phyloP scores from a whole-genome alignment of 768 basidiomycete genomes.

The Panaeolus papilionaceus region DNA sequence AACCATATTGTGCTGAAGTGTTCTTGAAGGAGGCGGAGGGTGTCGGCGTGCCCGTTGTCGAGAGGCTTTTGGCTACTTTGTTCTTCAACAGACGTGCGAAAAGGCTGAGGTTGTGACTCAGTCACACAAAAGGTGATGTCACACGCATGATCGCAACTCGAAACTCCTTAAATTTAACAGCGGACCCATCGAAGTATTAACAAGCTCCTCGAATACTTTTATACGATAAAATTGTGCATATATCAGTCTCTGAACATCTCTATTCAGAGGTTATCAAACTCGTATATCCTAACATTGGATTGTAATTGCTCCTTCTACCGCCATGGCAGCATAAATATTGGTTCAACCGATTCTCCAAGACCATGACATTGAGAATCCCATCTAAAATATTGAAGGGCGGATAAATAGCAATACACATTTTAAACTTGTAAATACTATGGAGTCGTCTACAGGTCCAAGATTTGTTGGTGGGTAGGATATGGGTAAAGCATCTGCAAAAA shows the following conservation, averaged over 20 bases:
- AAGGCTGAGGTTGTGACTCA: slow-evolving; percentile 21
- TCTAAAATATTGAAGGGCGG: neutral
- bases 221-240: too few species aligned
- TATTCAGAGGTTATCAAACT: too few species aligned
- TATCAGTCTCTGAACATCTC: too few species aligned
- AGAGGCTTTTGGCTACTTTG: slow-evolving; percentile 40
- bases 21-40: slow-evolving; percentile 51
- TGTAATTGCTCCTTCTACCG: too few species aligned
- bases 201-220: too few species aligned
- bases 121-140: slow-evolving; percentile 23
- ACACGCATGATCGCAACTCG: neutral
- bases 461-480: slow-evolving; percentile 1
- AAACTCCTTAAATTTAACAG: too few species aligned
- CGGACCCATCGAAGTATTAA: too few species aligned
- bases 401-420: slow-evolving; percentile 17
- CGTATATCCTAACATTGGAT: too few species aligned
- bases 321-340: too few species aligned
- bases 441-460: slow-evolving; percentile 3
- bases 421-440: slow-evolving; percentile 8
- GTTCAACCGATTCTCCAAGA: too few species aligned
- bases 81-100: slow-evolving; percentile 42
- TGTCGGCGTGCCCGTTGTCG: slow-evolving; percentile 51
- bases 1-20: slow-evolving; percentile 52
- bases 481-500: slow-evolving; percentile 11
- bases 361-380: neutral